Base-by-base conservation (phyloP, 805 yeast species). In the Starmerella potacharoeniae region DNA sequence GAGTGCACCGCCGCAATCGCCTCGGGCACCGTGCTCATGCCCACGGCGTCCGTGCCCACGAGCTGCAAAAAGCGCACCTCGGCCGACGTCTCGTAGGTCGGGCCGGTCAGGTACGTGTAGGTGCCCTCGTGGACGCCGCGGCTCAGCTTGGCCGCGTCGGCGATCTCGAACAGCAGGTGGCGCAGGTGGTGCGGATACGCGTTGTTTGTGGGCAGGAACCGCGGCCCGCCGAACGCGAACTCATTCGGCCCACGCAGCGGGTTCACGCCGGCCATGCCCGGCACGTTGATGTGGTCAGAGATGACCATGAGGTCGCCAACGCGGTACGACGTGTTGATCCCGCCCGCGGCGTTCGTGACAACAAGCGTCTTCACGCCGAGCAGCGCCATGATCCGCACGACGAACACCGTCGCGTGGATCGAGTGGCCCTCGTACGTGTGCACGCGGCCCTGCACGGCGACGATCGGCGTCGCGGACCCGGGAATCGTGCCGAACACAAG, bases 11-110 rank as follows among this genome's bases (percentile, higher is more conserved):
- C 97, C 17, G 88, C 84, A 58, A 88, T 80, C 2, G 88, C 95
- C 69, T 91, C 98, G 0, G 98, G 97, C 36, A 91, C 97, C 0
- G 97, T 93, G 55, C 95, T 85, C 98, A 91, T 91, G 4, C 97
- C 97, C 2, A 90, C 97, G 0, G 93, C 86, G 69, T 91, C 97
- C 51, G 87, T 96, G 9, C 97, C 97, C 33, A 84, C 60, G 6
- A 71, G 62, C 57, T 81, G 69, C 48, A 91, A 73, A 75, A 83
- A 75, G 55, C 95, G 75, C n/a, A 84, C 84, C 71, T 91, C 98
- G 0, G 97, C 96, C 63, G 96, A 76, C 3, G 86, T 79, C 72
- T 91, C 98, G 69, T 84, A 91, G 1, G 96, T 86, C 5, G 98
- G 97, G 0, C 98, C 98, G 6, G 95, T 79, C 7, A 83, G 95